A percentile compares a stretch with the other conserved stretches of the same genome.
Conservation (phyloP, 1,284 basidiomycete species). For the Sanguinoderma infundibulare region DNA sequence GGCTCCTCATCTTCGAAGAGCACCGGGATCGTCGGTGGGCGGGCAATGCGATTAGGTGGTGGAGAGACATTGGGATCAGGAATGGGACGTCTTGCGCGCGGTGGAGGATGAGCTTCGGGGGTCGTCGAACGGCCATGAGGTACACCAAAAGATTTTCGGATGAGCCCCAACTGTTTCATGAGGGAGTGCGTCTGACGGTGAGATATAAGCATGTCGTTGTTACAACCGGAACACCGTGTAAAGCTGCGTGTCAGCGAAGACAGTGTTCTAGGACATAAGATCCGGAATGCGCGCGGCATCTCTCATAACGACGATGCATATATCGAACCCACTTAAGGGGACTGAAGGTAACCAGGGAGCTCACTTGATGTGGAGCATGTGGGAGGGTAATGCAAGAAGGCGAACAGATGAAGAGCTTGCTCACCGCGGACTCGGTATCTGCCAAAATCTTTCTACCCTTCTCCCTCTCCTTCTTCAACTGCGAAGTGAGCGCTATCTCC, state of each 20-base stretch:
- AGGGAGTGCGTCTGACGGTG: conserved; percentile 59
- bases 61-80: conserved; percentile 51
- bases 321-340: neutral
- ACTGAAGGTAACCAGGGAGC: neutral
- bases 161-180: conserved; percentile 64
- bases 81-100: conserved; percentile 48
- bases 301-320: too few species aligned
- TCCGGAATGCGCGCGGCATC: too few species aligned
- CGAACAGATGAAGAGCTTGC: conserved; percentile 31
- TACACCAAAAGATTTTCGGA: conserved; percentile 64
- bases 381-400: neutral
- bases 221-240: neutral
- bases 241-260: neutral
- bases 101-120: conserved; percentile 47
- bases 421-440: conserved; percentile 75
- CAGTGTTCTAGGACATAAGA: too few species aligned
- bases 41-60: conserved; percentile 60
- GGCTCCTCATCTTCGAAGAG: conserved; percentile 72
- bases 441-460: conserved; percentile 71
- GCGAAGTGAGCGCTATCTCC: conserved; percentile 73
- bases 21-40: conserved; percentile 65
- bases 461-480: conserved; percentile 78
- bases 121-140: conserved; percentile 37
- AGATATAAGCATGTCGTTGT: neutral
- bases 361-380: neutral